Base-by-base conservation (phyloP, 1,139 yeast species). In the Nakaseomyces delphensis region DNA sequence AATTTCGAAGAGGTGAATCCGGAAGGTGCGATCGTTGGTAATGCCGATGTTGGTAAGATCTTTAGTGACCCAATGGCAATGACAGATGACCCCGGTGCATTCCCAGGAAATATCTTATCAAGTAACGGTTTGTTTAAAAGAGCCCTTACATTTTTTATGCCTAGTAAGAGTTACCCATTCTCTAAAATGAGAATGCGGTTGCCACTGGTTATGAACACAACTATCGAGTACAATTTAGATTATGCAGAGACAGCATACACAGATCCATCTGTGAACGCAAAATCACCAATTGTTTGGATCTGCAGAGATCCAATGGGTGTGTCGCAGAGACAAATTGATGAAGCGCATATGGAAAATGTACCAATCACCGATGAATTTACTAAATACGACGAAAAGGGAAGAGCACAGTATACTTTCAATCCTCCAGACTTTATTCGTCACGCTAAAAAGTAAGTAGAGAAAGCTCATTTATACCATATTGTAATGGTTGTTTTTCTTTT, bases 291-390 rank as follows among this genome's bases (percentile, higher is more conserved):
- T 37, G 69, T 81, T 41, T 83, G 93, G 93, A 67, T 80, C 49
- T 77, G 83, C 35, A 69, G 64, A 48, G 93, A 83, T 61, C 72
- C 76, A 21, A 66, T 81, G 74, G 91, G 91, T 16, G 70, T 83
- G 37, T 75, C 85, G 3, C 73, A 70, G 44, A 70, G 72, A 45
- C 79, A 77, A 57, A 77, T 78, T 55, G 69, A 68, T 38, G 72
- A 75, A 52, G 71, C 85, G n/a, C 57, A 67, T 27, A 77, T 73
- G 37, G 65, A 71, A 36, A 56, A 56, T 32, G 77, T 80, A 32
- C 73, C 74, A 45, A 79, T 79, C 15, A 65, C 71, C 43, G 82
- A 81, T 56, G 77, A 68, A 25, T 70, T 74, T 50, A 77, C 87
- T 6, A 59, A 55, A 11, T 77, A 68, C 52, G 68, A 77, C 54